phyloP scores from a whole-genome alignment of 2,329 filamentous ascomycete species.

The Scopulariopsis brevicaulis region DNA sequence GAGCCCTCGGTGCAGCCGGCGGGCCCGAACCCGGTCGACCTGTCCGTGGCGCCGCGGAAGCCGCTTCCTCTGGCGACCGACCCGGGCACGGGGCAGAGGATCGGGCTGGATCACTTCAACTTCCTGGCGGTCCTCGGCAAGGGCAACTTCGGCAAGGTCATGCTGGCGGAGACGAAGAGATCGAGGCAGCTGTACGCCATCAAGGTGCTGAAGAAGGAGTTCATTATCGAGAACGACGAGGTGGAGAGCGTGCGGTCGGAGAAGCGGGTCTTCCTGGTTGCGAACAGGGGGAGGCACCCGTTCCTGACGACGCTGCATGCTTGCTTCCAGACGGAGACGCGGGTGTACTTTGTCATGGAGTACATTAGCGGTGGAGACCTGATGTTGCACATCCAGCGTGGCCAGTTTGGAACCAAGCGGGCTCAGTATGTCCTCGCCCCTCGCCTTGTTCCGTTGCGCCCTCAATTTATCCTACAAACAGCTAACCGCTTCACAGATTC shows the following conservation, averaged over 20 bases:
- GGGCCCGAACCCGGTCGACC: constrained; percentile 7
- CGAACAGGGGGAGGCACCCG: constrained; percentile 92
- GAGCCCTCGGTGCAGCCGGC: constrained; percentile 21
- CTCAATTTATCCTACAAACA: background rate
- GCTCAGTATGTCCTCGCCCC: constrained; percentile 64
- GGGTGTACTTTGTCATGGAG: constrained; percentile 99
- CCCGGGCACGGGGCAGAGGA: constrained; percentile 66
- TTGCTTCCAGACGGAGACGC: constrained; percentile 97
- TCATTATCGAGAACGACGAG: constrained; percentile 99
- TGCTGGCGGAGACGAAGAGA: constrained; percentile 94
- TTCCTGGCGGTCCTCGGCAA: constrained; percentile 97
- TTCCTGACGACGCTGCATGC: constrained; percentile 93
- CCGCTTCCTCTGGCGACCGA: constrained; percentile 60
- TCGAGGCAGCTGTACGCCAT: constrained; percentile 91
- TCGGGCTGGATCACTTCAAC: constrained; percentile 97
- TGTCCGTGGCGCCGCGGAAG: constrained; percentile 31
- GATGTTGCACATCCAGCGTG: constrained; percentile 97
- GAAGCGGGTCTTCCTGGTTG: constrained; percentile 93
- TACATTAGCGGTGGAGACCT: constrained; percentile 97
- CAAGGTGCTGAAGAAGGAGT: constrained; percentile 98
- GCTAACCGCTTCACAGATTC: constrained; percentile 45
- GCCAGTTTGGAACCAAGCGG: constrained; percentile 89
- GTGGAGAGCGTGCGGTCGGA: constrained; percentile 96
- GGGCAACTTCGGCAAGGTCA: constrained; percentile 99
- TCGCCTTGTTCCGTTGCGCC: too few species aligned